These are phyloP conservation scores for Penicillium nordicum DNA, from an alignment of 2,329 filamentous ascomycete species.

Conservation along the genomic window DNA sequence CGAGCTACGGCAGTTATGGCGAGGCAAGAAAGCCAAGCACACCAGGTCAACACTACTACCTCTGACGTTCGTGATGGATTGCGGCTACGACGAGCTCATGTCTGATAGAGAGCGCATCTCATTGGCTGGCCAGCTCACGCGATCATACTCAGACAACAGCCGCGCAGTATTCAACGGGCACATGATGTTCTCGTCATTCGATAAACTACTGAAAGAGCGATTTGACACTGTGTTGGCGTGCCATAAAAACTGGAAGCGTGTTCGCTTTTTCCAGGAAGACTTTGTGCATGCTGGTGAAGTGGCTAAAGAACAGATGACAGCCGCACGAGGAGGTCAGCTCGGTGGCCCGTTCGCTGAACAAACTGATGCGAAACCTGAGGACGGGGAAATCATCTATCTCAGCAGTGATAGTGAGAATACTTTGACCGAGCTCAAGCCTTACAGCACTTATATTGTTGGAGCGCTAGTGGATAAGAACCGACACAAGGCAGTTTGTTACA, in stretches of 20 bases:
- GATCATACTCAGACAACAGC: slow-evolving; percentile 85
- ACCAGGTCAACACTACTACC: slow-evolving; percentile 59
- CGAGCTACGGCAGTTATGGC: slow-evolving; percentile 27
- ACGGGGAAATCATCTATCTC: slow-evolving; percentile 75
- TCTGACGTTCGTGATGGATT: slow-evolving; percentile 81
- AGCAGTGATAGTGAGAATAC: slow-evolving; percentile 88
- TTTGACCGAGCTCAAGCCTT: slow-evolving; percentile 75
- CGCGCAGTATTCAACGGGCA: slow-evolving; percentile 65
- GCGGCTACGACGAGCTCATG: slow-evolving; percentile 90
- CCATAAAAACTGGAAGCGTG: slow-evolving; percentile 75
- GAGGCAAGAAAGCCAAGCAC: slow-evolving; percentile 24
- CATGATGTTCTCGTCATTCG: slow-evolving; percentile 74
- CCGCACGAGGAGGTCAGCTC: slow-evolving; percentile 54
- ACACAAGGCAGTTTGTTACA: slow-evolving; percentile 91
- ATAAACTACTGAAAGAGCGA: slow-evolving; percentile 67
- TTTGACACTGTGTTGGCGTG: slow-evolving; percentile 75
- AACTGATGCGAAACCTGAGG: slow-evolving; percentile 31
- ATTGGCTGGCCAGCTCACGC: slow-evolving; percentile 75
- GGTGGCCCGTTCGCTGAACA: slow-evolving; percentile 56
- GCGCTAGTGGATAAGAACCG: slow-evolving; percentile 95
- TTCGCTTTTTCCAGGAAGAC: slow-evolving; percentile 69
- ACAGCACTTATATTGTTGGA: slow-evolving; percentile 89
- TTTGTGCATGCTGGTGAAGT: slow-evolving; percentile 66
- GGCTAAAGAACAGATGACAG: slow-evolving; percentile 66
- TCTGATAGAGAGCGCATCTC: slow-evolving; percentile 79